Evolutionary conservation across 192 early-diverging fungal genomes (phyloP).

Genomic region (Coemansia biformis): DNA sequence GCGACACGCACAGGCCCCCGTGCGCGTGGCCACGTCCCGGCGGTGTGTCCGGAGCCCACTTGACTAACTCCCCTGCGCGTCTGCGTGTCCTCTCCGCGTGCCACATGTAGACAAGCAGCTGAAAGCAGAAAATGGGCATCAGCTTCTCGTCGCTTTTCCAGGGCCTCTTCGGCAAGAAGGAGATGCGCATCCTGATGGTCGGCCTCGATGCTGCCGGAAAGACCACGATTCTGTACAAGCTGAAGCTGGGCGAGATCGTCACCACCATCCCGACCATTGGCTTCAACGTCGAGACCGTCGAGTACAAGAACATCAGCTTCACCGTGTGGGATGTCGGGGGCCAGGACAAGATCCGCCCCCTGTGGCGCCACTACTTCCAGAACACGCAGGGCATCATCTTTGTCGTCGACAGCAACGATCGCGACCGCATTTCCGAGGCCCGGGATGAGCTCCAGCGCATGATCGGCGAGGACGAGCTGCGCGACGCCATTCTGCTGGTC

Average conservation of each 20-base stretch:
- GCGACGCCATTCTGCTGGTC: constrained; percentile 82
- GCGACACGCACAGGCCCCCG: too few species aligned
- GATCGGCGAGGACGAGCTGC: constrained; percentile 94
- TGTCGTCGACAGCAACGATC: constrained; percentile 95
- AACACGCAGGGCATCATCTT: constrained; percentile 96
- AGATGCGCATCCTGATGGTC: constrained; percentile 98
- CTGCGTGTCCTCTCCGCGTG: neutral
- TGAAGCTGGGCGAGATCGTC: constrained; percentile 97
- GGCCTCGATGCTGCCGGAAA: constrained; percentile 94
- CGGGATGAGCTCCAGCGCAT: constrained; percentile 92
- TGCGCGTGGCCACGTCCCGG: too few species aligned
- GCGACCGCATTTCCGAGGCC: constrained; percentile 89
- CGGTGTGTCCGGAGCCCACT: too few species aligned
- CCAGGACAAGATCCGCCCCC: constrained; percentile 95
- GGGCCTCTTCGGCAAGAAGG: constrained; percentile 80
- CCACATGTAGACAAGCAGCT: neutral
- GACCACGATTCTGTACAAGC: constrained; percentile 98
- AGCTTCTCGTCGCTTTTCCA: constrained; percentile 73
- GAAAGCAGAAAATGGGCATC: constrained; percentile 75
- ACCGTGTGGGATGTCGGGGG: constrained; percentile 99
- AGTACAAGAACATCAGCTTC: constrained; percentile 98
- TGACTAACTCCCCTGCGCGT: neutral
- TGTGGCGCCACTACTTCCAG: constrained; percentile 99
- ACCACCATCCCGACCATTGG: constrained; percentile 99
- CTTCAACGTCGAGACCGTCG: constrained; percentile 97